Evolutionary conservation across 192 early-diverging fungal genomes (phyloP), one percentile per base, ranked within the genome.

Genomic region (Umbelopsis ramanniana): DNA sequence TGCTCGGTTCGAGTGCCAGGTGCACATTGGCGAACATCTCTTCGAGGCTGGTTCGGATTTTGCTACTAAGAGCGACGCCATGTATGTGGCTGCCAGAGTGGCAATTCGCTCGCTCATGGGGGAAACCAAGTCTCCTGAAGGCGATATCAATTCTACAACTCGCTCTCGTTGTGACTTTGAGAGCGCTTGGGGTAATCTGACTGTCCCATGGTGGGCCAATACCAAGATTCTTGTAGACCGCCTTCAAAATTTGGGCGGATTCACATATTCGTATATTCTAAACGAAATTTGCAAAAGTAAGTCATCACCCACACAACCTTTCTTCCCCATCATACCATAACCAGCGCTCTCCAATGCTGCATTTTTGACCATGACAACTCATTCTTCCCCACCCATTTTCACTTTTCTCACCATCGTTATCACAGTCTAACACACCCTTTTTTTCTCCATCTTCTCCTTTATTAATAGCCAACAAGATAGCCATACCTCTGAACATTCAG

Each of bases 41-140:
- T 70, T 48, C 19, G 69, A 70, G 35, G 53, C 46, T 21, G 46
- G 50, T 22, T 70, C 69, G 29, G 69, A 70, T 46, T 70, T 70
- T 52, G 69, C 69, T 52, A 54, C 40, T 15, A 46, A 70, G 69
- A 70, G 48, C 69, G 69, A 70, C 22, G 69, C 69, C 46, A 70
- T 43, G 47, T 46, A 70, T 35, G 45, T 50, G 21, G 69, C 48
- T 40, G 69, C 69, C 29, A 24, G 69, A 15, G 24, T 52, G 22
- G 69, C 47, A 5, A 52, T 70, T 43, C 48, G 53, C 47, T 53
- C 69, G 9, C 48, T 70, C 11, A 47, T 54, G 50, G 69, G 69
- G 21, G 47, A 52, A 52, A 54, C 21, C 4, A 54, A 70, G 17
- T 47, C 67, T 69, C 46, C 46, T 1, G 46, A 47, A 70, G 69